Base-by-base conservation (phyloP, 345 rosid genomes). In the Firmiana major region DNA sequence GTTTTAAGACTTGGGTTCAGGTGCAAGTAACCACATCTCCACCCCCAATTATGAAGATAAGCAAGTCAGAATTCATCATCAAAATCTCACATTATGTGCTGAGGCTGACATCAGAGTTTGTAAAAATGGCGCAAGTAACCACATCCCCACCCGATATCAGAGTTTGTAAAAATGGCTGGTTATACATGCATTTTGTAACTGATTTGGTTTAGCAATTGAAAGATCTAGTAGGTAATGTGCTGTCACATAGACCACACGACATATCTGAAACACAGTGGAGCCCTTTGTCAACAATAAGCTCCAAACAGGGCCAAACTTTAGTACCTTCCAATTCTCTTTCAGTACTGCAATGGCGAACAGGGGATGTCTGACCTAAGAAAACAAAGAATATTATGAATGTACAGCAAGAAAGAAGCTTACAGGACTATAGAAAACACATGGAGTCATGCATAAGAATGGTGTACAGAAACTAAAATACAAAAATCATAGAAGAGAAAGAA, bases 241-340 rank as follows among this genome's bases (percentile, higher is more conserved):
- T 64, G 72, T 64, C 72, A 49, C 31, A n/a, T n/a, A n/a, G n/a
- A n/a, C n/a, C n/a, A n/a, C n/a, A n/a, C n/a, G n/a, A n/a, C n/a
- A n/a, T 36, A 42, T 48, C 48, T 19, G 55, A 62, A 60, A 49
- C 45, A 43, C 45, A 63, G 78, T 75, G 78, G 78, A 75, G 72
- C 72, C 51, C 72, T 28, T 46, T 11, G 26, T 62, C 59, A 77
- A 69, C 75, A 31, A 77, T 11, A n/a, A 22, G 16, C 43, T 70
- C 74, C 74, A 70, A 48, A 70, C 74, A 49, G 43, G 24, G 49
- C 74, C 74, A 70, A 28, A 49, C 59, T 70, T 48, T 48, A 13
- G 48, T 28, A 26, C 73, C 57, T 69, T 26, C 73, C 36, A 7
- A 49, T 38, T 36, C 6, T 8, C 7, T 64, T 24, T 13, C 58